Base-by-base conservation (phyloP, 2,329 filamentous ascomycete species). In the Epichloe amarillans region DNA sequence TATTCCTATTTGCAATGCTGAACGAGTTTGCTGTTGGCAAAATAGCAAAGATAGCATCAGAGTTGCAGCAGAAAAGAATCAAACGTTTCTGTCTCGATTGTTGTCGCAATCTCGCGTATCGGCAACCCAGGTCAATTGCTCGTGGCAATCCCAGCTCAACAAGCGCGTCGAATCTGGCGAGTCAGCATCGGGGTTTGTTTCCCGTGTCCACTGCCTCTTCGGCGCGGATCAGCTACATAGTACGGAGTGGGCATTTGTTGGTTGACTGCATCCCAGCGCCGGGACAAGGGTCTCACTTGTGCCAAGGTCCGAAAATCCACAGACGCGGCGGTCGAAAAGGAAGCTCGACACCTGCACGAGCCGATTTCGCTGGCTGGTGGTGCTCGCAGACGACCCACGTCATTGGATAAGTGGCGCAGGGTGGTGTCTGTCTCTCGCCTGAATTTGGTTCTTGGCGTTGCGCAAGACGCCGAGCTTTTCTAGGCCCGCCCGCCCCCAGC, bases 311-410 rank as follows among this genome's bases (percentile, higher is more conserved):
- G 7, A 43, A 36, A 26, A 42, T 17, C 39, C 42, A 23, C 46
- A 47, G 36, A 21, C 7, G 5, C 30, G 26, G 26, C 43, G n/a
- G 15, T 38, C 33, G 45, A 38, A 47, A 30, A 30, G 26, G 26
- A 30, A 30, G 26, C 26, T 30, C 26, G 26, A 30, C 26, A 30
- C 26, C 8, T 30, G 26, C 55, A 58, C 56, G 54, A 53, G 56
- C 55, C 55, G 55, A 52, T 57, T 52, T 55, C 55, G 55, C 56
- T 55, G 56, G 56, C 41, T 45, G 44, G 43, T 5, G 26, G 43
- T 14, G 44, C 15, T 37, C 41, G 51, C 51, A 53, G 38, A 30
- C 41, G 43, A 26, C 33, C 21, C 23, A 51, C 54, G 50, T 53
- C 48, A 56, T 56, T 55, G 52, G 54, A 46, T 17, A 37, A 37